phyloP scores from a whole-genome alignment of 2,329 filamentous ascomycete species.

The Rutstroemia sp. region DNA sequence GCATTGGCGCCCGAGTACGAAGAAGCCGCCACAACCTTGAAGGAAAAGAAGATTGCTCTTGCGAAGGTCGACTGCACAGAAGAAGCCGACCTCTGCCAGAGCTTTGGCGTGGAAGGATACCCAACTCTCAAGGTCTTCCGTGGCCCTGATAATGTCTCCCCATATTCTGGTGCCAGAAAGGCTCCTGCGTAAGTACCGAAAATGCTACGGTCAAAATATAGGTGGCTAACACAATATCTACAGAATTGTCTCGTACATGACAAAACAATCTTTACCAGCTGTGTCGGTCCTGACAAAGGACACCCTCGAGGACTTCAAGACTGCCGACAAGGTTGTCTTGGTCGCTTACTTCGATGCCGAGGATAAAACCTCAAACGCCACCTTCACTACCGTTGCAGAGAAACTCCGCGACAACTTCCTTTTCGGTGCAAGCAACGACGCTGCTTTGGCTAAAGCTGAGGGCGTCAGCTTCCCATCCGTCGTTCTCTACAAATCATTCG shows the following conservation, averaged over 20 bases:
- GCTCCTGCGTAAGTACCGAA: slow-evolving; percentile 54
- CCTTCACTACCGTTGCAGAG: slow-evolving; percentile 64
- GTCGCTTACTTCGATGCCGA: slow-evolving; percentile 78
- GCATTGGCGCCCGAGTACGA: slow-evolving; percentile 91
- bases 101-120: slow-evolving; percentile 91
- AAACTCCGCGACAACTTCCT: slow-evolving; percentile 83
- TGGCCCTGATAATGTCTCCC: slow-evolving; percentile 69
- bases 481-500: slow-evolving; percentile 95
- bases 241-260: slow-evolving; percentile 80
- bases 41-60: slow-evolving; percentile 80
- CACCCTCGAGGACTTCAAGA: slow-evolving; percentile 93
- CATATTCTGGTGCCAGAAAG: slow-evolving; percentile 88
- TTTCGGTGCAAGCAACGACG: slow-evolving; percentile 83
- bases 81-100: slow-evolving; percentile 84
- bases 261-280: slow-evolving; percentile 91
- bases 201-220: neutral
- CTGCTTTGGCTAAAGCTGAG: slow-evolving; percentile 78
- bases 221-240: slow-evolving; percentile 9
- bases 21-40: slow-evolving; percentile 73
- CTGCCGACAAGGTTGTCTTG: slow-evolving; percentile 90
- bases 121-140: slow-evolving; percentile 99
- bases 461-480: slow-evolving; percentile 80
- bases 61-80: slow-evolving; percentile 93
- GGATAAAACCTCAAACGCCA: slow-evolving; percentile 80
- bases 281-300: slow-evolving; percentile 78